Evolutionary conservation across 2,329 filamentous ascomycete genomes (phyloP), one percentile per base, ranked within the genome.

Genomic region (Aspergillus caelatus): DNA sequence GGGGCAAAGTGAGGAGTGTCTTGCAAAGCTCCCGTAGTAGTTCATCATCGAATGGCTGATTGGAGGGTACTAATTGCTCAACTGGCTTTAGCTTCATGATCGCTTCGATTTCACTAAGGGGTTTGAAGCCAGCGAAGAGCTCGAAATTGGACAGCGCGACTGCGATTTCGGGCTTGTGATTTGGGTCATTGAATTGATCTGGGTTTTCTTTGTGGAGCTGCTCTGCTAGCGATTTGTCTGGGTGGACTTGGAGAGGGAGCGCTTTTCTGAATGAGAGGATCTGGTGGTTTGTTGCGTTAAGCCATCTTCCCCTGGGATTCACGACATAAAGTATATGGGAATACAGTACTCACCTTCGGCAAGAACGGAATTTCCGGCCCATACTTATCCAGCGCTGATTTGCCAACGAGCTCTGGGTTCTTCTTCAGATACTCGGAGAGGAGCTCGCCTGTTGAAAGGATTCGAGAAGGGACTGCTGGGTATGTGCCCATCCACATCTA

Each of bases 131-230:
- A 11, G 88, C 89, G 69, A 94, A 93, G 0, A 90, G 87, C 74
- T 93, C 90, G 70, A 94, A 93, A 26, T 87, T 85, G 14, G 85
- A 83, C 1, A 93, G 78, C 0, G 91, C 90, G 1, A 94, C 80
- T 0, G 91, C 90, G 59, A 94, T 93, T 73, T 94, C 91, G 1
- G 91, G 91, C 77, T 93, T 93, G 81, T 93, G 90, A 74, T 93
- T 93, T 3, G 85, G 79, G 67, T 94, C 90, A 1, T 85, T 86
- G 74, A 91, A 93, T 62, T 87, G 84, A 2, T 86, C 77, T 0
- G 90, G 89, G 60, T 92, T 83, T 67, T 86, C 75, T 60, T 83
- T 74, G 77, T 93, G 89, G 2, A 93, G 82, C 69, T 88, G 83
- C 10, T 83, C 78, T 0, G 91, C 85, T 1, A 93, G 83, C 0